A percentile compares a stretch with the other conserved stretches of the same genome.
Evolutionary conservation across 495 filamentous ascomycete genomes (phyloP).

Genomic region (Delitschia confertaspora): DNA sequence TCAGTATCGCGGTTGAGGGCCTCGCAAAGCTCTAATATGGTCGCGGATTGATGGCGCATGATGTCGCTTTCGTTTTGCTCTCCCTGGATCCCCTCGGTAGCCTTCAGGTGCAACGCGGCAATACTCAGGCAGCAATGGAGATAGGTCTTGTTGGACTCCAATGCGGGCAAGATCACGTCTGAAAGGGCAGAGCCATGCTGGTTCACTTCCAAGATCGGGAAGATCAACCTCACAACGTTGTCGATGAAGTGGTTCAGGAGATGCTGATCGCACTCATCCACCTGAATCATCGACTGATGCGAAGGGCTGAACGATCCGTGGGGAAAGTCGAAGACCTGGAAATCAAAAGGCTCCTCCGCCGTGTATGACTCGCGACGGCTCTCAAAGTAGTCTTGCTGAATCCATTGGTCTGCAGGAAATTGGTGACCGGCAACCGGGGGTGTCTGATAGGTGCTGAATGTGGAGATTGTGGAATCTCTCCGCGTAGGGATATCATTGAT

Average conservation of each 20-base stretch:
- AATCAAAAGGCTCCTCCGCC: constrained; percentile 58
- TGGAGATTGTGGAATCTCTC: constrained; percentile 73
- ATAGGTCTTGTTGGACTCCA: constrained; percentile 87
- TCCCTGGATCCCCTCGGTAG: constrained; percentile 54
- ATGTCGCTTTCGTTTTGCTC: constrained; percentile 88
- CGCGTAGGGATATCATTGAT: constrained; percentile 81
- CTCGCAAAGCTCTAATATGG: constrained; percentile 77
- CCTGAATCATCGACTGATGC: constrained; percentile 63
- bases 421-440: constrained; percentile 55
- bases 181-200: constrained; percentile 69
- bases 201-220: constrained; percentile 83
- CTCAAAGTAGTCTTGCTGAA: constrained; percentile 61
- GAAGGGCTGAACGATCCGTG: constrained; percentile 47
- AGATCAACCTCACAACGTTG: constrained; percentile 77
- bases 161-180: constrained; percentile 70
- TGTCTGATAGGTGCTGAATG: constrained; percentile 77
- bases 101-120: constrained; percentile 88
- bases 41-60: constrained; percentile 83
- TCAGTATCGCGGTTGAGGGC: constrained; percentile 70
- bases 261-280: constrained; percentile 80
- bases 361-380: constrained; percentile 52
- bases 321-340: constrained; percentile 68
- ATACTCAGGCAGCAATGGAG: constrained; percentile 95
- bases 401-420: constrained; percentile 62
- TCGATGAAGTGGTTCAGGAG: constrained; percentile 88